Evolutionary conservation across 2,329 filamentous ascomycete species (phyloP), one percentile per base, ranked within the genome.

Genomic region (Chaetomium strumarium): DNA sequence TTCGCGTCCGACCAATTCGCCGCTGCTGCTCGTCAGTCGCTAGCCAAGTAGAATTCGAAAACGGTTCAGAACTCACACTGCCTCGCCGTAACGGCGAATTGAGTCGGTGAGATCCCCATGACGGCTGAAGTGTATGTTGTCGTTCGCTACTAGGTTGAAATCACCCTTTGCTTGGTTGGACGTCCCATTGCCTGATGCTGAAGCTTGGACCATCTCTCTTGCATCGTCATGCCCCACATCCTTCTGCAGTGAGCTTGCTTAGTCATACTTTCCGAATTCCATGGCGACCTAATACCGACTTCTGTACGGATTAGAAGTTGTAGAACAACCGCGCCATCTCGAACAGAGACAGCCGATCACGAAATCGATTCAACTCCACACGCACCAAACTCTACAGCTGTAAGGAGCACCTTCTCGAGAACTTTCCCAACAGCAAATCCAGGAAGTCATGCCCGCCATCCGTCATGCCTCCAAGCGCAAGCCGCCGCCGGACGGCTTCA

Each of bases 51-150:
- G 33, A 14, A 14, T 12, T 33, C n/a, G 14, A 10, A 30, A 16
- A 3, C 31, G 16, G 20, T 14, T 41, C 17, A 37, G 17, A 37
- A 75, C 85, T 72, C 71, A 91, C 88, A 91, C 68, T 87, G 82
- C 70, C 84, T 81, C 72, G 87, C 88, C 72, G 80, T 81, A 71
- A 86, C 82, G 67, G 88, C 92, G 68, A 96, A 89, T 74, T 91
- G 90, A 57, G 92, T 96, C 62, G 92, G 90, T 73, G 90, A 88
- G 74, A 96, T 90, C 70, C 90, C 84, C 88, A 91, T 91, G 64
- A 67, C 78, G 72, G 68, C 69, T 63, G 71, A 67, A 49, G 64
- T 65, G 61, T 66, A 64, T 61, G 64, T 68, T 62, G 63, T 68
- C 61, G 60, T 39, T 55, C 51, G 55, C 39, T n/a, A n/a, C 54